These are phyloP conservation scores for Sonneratia alba DNA, from an alignment of 345 rosid species.

Conservation along the genomic window DNA sequence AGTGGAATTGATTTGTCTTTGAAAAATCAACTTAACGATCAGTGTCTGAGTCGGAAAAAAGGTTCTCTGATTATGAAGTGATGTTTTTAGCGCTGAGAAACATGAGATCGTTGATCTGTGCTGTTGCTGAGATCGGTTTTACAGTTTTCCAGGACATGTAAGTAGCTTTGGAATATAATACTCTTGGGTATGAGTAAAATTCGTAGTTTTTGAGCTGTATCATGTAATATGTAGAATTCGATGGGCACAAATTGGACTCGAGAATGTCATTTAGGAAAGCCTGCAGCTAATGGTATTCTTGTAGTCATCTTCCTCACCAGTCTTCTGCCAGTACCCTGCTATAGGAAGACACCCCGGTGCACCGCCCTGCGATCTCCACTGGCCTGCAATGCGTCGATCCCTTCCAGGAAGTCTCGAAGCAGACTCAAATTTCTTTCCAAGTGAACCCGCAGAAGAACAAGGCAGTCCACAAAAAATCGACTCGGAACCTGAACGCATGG, in stretches of 20 bases:
- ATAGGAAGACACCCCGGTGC: not conserved
- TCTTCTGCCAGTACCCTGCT: no score
- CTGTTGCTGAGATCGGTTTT: not conserved
- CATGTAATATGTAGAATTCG: not conserved
- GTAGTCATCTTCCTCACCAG: no score
- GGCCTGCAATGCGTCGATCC: conserved; percentile 6
- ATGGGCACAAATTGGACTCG: no score
- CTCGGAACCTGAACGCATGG: not conserved
- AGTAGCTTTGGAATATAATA: not conserved
- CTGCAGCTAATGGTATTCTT: no score
- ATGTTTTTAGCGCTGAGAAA: no score
- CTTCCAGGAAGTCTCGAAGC: not conserved
- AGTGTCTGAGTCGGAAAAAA: not conserved
- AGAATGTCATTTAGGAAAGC: no score
- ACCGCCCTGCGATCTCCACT: not conserved
- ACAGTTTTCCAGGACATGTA: not conserved
- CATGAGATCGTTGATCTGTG: no score
- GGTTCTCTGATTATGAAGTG: not conserved
- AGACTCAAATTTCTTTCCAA: not conserved
- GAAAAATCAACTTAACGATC: not conserved
- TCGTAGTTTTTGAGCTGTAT: not conserved
- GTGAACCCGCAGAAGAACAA: not conserved
- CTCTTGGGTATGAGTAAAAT: not conserved
- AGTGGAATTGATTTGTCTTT: not conserved
- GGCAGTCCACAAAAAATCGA: not conserved